Base-by-base conservation (phyloP, 371 early-diverging fungal genomes). In the Polyrhizophydium stewartii region DNA sequence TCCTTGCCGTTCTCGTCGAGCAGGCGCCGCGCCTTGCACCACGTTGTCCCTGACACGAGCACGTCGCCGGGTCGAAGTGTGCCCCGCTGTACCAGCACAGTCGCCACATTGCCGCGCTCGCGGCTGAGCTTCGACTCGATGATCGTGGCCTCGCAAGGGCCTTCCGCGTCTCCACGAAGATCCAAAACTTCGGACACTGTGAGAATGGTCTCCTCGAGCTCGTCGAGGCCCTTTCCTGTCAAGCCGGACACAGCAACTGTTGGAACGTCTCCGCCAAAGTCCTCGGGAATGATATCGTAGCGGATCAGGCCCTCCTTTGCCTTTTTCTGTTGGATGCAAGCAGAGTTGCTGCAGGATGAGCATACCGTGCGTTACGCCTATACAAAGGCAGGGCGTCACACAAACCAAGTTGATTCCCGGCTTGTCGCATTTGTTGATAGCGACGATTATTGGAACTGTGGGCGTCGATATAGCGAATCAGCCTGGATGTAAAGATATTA, bases 341-440 rank as follows among this genome's bases (percentile, higher is more conserved):
- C 56, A 27, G 33, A 57, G 32, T 19, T 31, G 6, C n/a, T 51
- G 52, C 19, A 25, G 16, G 10, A 51, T 30, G n/a, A 43, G n/a
- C n/a, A n/a, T 43, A n/a, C 16, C 17, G 16, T 43, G 16, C n/a
- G 43, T 17, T 17, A 17, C 16, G n/a, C n/a, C 16, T 43, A 43
- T 43, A 16, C 16, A 43, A 16, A 17, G 16, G n/a, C 12, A 2
- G 13, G 24, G 49, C 25, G 31, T 33, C 21, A 13, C 56, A 37
- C 56, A 59, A 63, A 68, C 77, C 1, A 88, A 70, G 46, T 94
- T 85, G 0, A 85, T 88, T 3, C 87, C 90, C 13, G 87, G 91
- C 64, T 93, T 94, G 72, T 97, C 98, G 66, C 94, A 94, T 70
- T 97, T 97, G 84, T 92, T 97, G 63, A 97, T 85, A 0, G 97